phyloP scores from a whole-genome alignment of 345 rosid genomes.

The Alliaria petiolata region DNA sequence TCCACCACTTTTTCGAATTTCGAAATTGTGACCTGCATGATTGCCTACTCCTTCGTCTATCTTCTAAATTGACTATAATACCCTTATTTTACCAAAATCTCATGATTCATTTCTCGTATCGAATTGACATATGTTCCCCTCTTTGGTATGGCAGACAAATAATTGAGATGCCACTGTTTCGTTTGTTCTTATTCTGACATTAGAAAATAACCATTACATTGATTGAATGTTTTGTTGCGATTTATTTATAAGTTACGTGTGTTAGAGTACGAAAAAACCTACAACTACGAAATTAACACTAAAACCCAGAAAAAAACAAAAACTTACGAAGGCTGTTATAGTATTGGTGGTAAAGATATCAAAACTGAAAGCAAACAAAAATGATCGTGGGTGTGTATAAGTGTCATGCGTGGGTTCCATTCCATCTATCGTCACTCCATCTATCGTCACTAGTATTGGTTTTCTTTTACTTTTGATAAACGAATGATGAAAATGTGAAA shows the following conservation, averaged over 20 bases:
- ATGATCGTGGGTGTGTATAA: not conserved
- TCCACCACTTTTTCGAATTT: constrained; percentile 15
- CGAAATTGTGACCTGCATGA: constrained; percentile 5
- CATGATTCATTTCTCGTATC: not conserved
- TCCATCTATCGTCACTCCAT: too few relatives aligned
- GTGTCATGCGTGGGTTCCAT: not conserved
- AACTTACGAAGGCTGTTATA: not conserved
- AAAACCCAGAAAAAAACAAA: too few relatives aligned
- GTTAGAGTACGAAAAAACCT: too few relatives aligned
- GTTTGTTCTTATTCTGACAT: not conserved
- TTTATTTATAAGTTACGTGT: too few relatives aligned
- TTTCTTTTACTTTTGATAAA: too few relatives aligned
- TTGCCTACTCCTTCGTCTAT: not conserved
- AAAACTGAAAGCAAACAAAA: not conserved
- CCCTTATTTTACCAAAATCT: not conserved
- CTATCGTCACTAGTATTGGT: not conserved
- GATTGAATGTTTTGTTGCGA: not conserved
- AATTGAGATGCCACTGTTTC: not conserved
- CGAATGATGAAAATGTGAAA: not conserved
- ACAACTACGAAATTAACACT: too few relatives aligned
- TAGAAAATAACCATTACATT: not conserved
- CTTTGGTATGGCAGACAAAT: not conserved
- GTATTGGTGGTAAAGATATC: not conserved
- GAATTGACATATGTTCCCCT: not conserved
- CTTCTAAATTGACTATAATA: not conserved